Conservation (phyloP, 1,284 basidiomycete species). For the Irpex lacteus region DNA sequence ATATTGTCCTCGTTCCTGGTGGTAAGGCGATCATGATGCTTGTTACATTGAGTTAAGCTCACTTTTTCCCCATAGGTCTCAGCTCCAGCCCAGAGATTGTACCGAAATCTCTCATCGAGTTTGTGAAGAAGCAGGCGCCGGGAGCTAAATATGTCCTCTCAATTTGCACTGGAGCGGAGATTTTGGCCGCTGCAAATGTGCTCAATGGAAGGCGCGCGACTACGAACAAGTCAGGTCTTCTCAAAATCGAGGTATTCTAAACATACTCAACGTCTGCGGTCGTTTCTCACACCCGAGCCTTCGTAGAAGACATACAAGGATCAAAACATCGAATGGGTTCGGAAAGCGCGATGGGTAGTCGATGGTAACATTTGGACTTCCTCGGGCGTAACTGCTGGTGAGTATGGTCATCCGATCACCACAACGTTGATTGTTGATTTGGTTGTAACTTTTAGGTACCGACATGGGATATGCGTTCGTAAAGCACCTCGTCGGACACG, state of each 20-base stretch:
- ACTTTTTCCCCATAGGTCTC: background rate
- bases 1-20: slow-evolving; percentile 17
- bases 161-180: slow-evolving; percentile 41
- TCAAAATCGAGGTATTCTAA: slow-evolving; percentile 6
- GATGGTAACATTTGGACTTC: slow-evolving; percentile 39
- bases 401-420: background rate
- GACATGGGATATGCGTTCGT: slow-evolving; percentile 33
- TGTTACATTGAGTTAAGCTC: slow-evolving; percentile 6
- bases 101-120: slow-evolving; percentile 20
- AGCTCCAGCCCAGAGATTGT: too few relatives aligned
- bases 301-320: slow-evolving; percentile 17
- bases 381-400: slow-evolving; percentile 34
- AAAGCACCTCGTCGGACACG: slow-evolving; percentile 29
- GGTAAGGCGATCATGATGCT: slow-evolving; percentile 9
- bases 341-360: slow-evolving; percentile 36
- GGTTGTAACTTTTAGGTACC: slow-evolving; percentile 6
- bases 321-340: slow-evolving; percentile 30
- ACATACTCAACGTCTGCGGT: background rate
- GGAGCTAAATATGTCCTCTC: slow-evolving; percentile 40
- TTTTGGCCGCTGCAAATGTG: slow-evolving; percentile 38
- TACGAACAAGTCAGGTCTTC: slow-evolving; percentile 39
- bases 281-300: background rate
- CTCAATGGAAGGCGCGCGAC: slow-evolving; percentile 42
- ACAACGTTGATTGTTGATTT: background rate
- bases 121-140: slow-evolving; percentile 33